phyloP scores from a whole-genome alignment of 2,329 filamentous ascomycete species.

The Cladosporium sp. region DNA sequence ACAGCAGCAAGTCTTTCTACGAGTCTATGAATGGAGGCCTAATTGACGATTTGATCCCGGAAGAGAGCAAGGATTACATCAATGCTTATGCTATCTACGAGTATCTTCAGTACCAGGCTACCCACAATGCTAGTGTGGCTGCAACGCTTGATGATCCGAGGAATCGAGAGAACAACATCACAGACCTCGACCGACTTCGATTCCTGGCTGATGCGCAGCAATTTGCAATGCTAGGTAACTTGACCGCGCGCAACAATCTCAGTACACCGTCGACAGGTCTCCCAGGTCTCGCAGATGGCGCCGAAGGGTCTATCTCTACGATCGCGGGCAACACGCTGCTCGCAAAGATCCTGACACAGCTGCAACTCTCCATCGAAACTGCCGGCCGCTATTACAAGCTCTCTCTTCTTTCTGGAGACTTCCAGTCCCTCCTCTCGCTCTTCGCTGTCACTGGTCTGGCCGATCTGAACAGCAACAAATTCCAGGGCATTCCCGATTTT shows the following conservation, averaged over 20 bases:
- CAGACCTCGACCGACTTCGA: slow-evolving; percentile 37
- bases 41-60: slow-evolving; percentile 46
- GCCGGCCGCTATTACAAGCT: slow-evolving; percentile 34
- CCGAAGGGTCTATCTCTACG: slow-evolving; percentile 41
- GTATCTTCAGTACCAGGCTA: slow-evolving; percentile 56
- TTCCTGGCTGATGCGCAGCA: slow-evolving; percentile 53
- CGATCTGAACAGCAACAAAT: slow-evolving; percentile 44
- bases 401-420: slow-evolving; percentile 50
- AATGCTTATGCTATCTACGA: slow-evolving; percentile 59
- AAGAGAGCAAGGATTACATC: slow-evolving; percentile 48
- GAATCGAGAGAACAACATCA: slow-evolving; percentile 25
- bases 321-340: slow-evolving; percentile 43
- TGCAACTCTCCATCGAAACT: slow-evolving; percentile 36
- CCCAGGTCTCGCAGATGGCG: slow-evolving; percentile 7
- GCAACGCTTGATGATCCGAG: slow-evolving; percentile 6
- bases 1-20: slow-evolving; percentile 50
- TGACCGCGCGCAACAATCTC: slow-evolving; percentile 37
- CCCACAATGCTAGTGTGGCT: slow-evolving; percentile 53
- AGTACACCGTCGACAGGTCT: slow-evolving; percentile 18
- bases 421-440: slow-evolving; percentile 54
- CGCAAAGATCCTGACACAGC: slow-evolving; percentile 37
- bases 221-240: slow-evolving; percentile 49
- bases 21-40: slow-evolving; percentile 45
- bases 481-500: slow-evolving; percentile 52
- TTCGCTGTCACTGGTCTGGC: slow-evolving; percentile 50